Base-by-base conservation (phyloP, 495 filamentous ascomycete species). In the Astrocystis sublimbata region DNA sequence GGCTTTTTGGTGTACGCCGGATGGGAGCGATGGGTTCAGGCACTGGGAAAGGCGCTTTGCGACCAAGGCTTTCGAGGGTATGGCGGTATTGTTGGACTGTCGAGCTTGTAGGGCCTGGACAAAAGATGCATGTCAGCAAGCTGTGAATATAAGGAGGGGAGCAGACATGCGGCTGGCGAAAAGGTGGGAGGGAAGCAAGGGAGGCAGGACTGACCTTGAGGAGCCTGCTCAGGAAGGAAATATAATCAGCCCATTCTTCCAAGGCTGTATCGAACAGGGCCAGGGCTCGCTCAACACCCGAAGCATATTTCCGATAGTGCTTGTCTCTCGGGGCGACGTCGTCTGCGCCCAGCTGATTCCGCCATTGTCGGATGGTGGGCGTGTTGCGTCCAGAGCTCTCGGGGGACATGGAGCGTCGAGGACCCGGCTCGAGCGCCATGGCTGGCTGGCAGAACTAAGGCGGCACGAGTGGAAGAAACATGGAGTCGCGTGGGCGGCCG, bases 231-330 rank as follows among this genome's bases (percentile, higher is more conserved):
- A 99, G 81, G 72, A 98, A 98, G 9, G 93, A 96, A 71, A 99
- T 98, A 71, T 99, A 99, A 73, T 99, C 94, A 35, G 96, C 93
- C 94, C 94, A 99, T 85, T 98, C 94, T 75, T 97, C 92, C 64
- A 97, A 79, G 50, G 92, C 86, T 21, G 89, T 92, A 76, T 99
- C 94, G 76, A 97, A 99, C 28, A 96, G 78, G 28, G 90, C 87
- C 64, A 99, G 81, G 40, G 92, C 91, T 73, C 92, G 83, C 70
- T 97, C 92, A 58, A 99, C 87, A 52, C 86, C 87, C 40, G 88
- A 88, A 24, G 91, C 91, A 87, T 97, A 99, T 67, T 91, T 86
- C 62, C 93, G 91, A 70, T 92, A 96, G 65, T 85, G 84, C 76
- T 96, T 97, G 76, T 98, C 93, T 75, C 94, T 96, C 62, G 83